Conservation (phyloP, 2,329 filamentous ascomycete species). For the Exophiala lecanii-corni region DNA sequence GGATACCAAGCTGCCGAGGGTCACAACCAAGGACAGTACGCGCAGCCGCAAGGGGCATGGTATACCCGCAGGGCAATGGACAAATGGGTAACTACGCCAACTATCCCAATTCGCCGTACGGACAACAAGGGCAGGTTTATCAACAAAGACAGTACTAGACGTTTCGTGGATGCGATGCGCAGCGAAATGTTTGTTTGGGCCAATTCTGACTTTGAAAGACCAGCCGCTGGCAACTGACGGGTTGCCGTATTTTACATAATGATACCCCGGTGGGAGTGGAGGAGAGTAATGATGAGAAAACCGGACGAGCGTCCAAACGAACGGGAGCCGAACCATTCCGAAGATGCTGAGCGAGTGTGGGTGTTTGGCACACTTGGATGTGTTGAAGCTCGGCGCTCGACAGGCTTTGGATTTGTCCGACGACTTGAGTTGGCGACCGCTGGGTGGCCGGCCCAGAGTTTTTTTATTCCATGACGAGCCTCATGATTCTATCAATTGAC, state of each 20-base stretch:
- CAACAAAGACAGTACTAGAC: conserved; percentile 45
- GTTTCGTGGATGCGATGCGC: not conserved
- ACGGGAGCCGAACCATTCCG: too few relatives aligned
- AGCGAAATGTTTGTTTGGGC: too few relatives aligned
- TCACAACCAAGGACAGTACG: conserved; percentile 58
- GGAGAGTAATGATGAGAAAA: conserved; percentile 22
- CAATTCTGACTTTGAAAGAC: too few relatives aligned
- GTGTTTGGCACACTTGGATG: too few relatives aligned
- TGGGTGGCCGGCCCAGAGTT: too few relatives aligned
- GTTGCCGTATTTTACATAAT: conserved; percentile 24
- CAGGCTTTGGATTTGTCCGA: too few relatives aligned
- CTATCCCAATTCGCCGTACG: conserved; percentile 49
- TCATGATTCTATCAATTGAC: not conserved
- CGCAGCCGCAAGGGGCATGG: conserved; percentile 44
- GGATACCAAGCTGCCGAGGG: conserved; percentile 60
- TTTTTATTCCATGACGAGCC: not conserved
- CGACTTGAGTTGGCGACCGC: too few relatives aligned
- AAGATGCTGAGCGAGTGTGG: too few relatives aligned
- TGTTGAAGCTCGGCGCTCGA: too few relatives aligned
- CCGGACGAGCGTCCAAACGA: not conserved
- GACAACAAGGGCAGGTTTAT: conserved; percentile 47
- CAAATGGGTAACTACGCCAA: conserved; percentile 44
- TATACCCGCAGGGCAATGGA: conserved; percentile 44
- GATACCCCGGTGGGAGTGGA: conserved; percentile 29
- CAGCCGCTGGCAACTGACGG: not conserved